phyloP scores from a whole-genome alignment of 2,329 filamentous ascomycete genomes.

The Diaporthe longicolla region DNA sequence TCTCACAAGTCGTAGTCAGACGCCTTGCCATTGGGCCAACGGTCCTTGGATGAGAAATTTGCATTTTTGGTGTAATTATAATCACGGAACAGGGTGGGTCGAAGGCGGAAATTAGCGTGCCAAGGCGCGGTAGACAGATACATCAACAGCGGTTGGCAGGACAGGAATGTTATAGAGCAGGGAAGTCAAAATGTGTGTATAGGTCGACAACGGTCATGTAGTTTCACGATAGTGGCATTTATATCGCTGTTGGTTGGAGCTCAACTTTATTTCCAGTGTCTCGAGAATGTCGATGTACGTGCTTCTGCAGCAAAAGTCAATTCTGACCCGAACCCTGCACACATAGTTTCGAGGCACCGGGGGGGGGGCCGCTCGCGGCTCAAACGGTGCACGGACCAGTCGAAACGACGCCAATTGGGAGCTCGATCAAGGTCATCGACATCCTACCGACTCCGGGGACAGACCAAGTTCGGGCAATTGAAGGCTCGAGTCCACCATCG shows the following conservation, averaged over 20 bases:
- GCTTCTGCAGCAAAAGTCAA: background rate
- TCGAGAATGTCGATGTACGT: background rate
- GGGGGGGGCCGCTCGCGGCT: background rate
- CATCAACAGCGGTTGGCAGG: too few species aligned
- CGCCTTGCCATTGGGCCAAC: conserved; percentile 59
- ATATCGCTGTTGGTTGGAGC: background rate
- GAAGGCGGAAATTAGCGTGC: background rate
- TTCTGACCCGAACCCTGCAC: background rate
- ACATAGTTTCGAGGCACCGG: too few species aligned
- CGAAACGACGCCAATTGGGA: conserved; percentile 27
- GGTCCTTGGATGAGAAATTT: conserved; percentile 15
- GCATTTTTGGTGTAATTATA: background rate
- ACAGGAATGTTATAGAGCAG: background rate
- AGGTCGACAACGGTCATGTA: background rate
- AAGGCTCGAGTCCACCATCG: conserved; percentile 45
- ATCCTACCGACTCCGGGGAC: conserved; percentile 13
- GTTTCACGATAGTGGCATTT: background rate
- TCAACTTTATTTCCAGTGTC: background rate
- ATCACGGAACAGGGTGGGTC: background rate
- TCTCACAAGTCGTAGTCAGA: conserved; percentile 56
- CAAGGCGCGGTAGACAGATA: background rate
- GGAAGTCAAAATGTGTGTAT: background rate
- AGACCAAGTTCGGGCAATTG: conserved; percentile 45
- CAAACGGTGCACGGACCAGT: conserved; percentile 8
- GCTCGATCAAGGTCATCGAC: conserved; percentile 21